Evolutionary conservation across 78 protist genomes (phyloP).

Genomic region (Anaeramoeba flamelloides): DNA sequence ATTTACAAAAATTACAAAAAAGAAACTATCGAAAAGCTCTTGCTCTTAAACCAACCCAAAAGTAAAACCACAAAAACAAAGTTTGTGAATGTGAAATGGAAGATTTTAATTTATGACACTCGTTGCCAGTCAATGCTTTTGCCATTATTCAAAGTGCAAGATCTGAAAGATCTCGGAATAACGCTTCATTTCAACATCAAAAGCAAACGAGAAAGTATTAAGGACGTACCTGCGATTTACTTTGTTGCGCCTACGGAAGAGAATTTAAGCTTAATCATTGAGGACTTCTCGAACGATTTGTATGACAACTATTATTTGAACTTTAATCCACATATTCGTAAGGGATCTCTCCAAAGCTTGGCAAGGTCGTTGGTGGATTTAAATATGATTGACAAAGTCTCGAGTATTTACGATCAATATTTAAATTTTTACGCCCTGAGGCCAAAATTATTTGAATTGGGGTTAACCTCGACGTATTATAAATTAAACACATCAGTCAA

Average conservation of each 20-base stretch:
- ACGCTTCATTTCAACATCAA: slow-evolving; percentile 50
- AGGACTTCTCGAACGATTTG: slow-evolving; percentile 42
- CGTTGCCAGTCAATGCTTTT: slow-evolving; percentile 44
- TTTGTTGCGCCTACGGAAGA: slow-evolving; percentile 59
- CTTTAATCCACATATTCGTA: slow-evolving; percentile 48
- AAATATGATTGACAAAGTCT: slow-evolving; percentile 18
- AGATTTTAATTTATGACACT: slow-evolving; percentile 40
- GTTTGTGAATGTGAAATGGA: slow-evolving; percentile 19
- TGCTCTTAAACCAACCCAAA: too few species aligned
- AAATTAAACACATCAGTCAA: too few species aligned
- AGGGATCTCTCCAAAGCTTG: slow-evolving; percentile 44
- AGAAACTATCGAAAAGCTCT: too few species aligned
- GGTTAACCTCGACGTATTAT: too few species aligned
- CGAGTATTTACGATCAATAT: slow-evolving; percentile 55
- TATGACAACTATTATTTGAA: slow-evolving; percentile 58
- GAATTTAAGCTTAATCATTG: slow-evolving; percentile 44
- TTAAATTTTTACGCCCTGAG: too few species aligned
- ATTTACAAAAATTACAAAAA: too few species aligned
- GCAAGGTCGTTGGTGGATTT: slow-evolving; percentile 40
- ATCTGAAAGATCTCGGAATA: slow-evolving; percentile 57
- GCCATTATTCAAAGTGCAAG: slow-evolving; percentile 54
- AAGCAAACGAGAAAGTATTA: slow-evolving; percentile 51
- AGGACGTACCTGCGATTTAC: slow-evolving; percentile 79
- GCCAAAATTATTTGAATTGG: too few species aligned
- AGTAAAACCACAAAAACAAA: too few species aligned